phyloP scores from a whole-genome alignment of 768 basidiomycete genomes.

The Nidularia pulvinata region DNA sequence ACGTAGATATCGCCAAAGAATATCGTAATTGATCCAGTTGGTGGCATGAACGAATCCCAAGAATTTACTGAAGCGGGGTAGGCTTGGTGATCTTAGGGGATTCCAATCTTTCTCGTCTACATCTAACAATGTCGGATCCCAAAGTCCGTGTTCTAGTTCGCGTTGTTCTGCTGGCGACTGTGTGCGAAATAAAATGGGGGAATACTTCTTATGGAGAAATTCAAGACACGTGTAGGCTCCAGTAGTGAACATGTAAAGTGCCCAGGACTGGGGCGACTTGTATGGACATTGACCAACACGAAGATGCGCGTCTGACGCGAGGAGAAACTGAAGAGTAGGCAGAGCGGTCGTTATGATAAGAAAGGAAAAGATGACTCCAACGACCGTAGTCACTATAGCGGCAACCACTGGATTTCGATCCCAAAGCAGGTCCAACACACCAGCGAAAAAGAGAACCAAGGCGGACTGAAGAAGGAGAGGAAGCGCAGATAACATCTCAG shows the following conservation, averaged over 20 bases:
- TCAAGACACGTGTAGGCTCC: neutral
- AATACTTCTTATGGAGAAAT: no score
- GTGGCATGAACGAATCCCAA: slow-evolving; percentile 2
- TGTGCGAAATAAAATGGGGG: no score
- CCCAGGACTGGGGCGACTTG: slow-evolving; percentile 8
- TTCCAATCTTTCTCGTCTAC: neutral
- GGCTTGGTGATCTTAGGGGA: neutral
- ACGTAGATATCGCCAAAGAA: slow-evolving; percentile 4
- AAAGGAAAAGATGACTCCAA: slow-evolving; percentile 12
- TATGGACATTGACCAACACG: slow-evolving; percentile 16
- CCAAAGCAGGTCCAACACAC: slow-evolving; percentile 21
- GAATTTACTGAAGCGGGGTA: slow-evolving; percentile 5
- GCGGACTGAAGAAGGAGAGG: slow-evolving; percentile 20
- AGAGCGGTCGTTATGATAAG: slow-evolving; percentile 17
- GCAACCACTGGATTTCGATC: slow-evolving; percentile 12
- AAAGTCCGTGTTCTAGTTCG: neutral
- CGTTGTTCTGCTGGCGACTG: neutral
- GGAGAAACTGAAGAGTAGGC: slow-evolving; percentile 14
- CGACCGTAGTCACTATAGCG: slow-evolving; percentile 6
- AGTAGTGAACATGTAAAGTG: slow-evolving; percentile 6
- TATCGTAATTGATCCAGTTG: slow-evolving; percentile 8
- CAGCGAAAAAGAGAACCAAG: slow-evolving; percentile 21
- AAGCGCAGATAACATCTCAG: slow-evolving; percentile 16
- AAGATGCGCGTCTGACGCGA: slow-evolving; percentile 2
- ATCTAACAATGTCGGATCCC: neutral